Evolutionary conservation across 352 stramenopile species (phyloP).

Genomic region (Pythium angustatum): DNA sequence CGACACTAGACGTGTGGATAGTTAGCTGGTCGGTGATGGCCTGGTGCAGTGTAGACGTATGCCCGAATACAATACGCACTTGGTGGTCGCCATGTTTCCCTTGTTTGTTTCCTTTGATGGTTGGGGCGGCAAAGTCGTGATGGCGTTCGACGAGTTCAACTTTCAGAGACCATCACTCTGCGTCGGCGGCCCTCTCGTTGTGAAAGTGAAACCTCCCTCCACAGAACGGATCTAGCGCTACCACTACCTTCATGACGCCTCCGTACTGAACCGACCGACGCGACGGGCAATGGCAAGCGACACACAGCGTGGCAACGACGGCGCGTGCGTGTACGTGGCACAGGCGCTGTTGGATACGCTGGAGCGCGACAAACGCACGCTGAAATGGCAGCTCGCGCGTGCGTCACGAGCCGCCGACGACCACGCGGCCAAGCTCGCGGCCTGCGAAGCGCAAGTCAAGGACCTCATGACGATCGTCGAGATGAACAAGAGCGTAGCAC

Average conservation of each 20-base stretch:
- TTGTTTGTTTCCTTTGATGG: too few species aligned
- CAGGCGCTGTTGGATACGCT: constrained; percentile 49
- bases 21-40: too few species aligned
- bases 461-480: constrained; percentile 69
- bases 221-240: too few species aligned
- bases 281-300: too few species aligned
- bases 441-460: constrained; percentile 51
- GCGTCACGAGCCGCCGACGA: constrained; percentile 42
- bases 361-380: constrained; percentile 49
- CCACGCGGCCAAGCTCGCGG: constrained; percentile 34
- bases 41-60: too few species aligned
- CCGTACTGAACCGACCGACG: too few species aligned
- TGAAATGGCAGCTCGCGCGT: constrained; percentile 56
- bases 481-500: constrained; percentile 57
- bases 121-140: too few species aligned
- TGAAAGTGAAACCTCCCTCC: not conserved
- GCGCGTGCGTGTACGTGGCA: constrained; percentile 46
- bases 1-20: too few species aligned
- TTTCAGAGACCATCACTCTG: not conserved
- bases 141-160: not conserved
- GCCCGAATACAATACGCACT: too few species aligned
- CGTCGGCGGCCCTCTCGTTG: not conserved
- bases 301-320: not conserved
- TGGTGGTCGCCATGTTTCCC: too few species aligned
- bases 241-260: too few species aligned